Evolutionary conservation across 345 rosid species (phyloP).

Genomic region (Anastatica hierochuntica): DNA sequence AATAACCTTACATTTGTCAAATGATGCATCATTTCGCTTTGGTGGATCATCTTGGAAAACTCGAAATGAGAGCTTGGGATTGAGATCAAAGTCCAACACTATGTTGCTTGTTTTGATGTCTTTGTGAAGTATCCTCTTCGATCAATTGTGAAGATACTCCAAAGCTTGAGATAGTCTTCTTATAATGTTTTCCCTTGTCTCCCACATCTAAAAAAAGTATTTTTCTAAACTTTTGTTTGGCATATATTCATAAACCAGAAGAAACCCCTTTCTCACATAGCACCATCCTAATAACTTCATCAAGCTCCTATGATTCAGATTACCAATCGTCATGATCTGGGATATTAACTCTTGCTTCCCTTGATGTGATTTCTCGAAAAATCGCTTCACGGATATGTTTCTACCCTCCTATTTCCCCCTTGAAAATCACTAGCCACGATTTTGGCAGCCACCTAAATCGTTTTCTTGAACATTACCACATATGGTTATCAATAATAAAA

Average conservation of each 20-base stretch:
- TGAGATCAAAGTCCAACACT: slow-evolving; percentile 53
- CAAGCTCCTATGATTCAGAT: slow-evolving; percentile 50
- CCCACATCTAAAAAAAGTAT: slow-evolving; percentile 41
- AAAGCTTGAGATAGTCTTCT: slow-evolving; percentile 55
- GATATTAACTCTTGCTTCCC: slow-evolving; percentile 75
- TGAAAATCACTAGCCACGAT: no score
- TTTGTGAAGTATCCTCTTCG: slow-evolving; percentile 55
- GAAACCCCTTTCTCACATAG: slow-evolving; percentile 41
- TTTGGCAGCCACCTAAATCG: no score
- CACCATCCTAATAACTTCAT: slow-evolving; percentile 81
- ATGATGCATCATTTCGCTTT: slow-evolving; percentile 53
- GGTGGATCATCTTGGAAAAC: slow-evolving; percentile 51
- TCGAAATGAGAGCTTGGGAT: slow-evolving; percentile 55
- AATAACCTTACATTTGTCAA: no score
- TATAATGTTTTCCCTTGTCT: slow-evolving; percentile 36
- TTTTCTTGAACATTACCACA: no score
- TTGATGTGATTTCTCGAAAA: slow-evolving; percentile 51
- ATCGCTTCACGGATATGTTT: slow-evolving; percentile 59
- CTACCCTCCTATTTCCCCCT: slow-evolving; percentile 38
- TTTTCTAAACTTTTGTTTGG: slow-evolving; percentile 62
- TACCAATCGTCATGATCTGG: slow-evolving; percentile 67
- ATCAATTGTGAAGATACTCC: slow-evolving; percentile 64
- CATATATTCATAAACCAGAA: slow-evolving; percentile 64
- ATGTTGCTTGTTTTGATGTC: slow-evolving; percentile 71
- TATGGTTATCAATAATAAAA: no score